phyloP scores from a whole-genome alignment of 306 rosid species.

The Astragalus membranaceus region DNA sequence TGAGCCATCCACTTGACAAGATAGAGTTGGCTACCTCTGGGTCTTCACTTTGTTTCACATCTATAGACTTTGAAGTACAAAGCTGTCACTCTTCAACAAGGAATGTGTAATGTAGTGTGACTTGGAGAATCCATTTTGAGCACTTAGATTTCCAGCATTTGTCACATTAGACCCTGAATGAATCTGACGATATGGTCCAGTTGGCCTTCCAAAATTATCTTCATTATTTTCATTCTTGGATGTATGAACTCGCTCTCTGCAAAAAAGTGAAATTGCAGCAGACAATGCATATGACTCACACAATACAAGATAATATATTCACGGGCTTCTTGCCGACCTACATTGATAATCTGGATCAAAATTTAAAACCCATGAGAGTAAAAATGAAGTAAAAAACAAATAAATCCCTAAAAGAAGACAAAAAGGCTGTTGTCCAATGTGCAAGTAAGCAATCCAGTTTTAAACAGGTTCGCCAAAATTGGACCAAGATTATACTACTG shows the following conservation, averaged over 20 bases:
- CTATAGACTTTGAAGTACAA: slow-evolving; percentile 86
- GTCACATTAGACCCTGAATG: slow-evolving; percentile 40
- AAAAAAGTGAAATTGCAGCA: slow-evolving; percentile 2
- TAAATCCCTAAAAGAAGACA: slow-evolving; percentile 5
- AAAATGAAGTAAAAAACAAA: not conserved
- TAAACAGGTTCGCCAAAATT: slow-evolving; percentile 2
- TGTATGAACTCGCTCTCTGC: slow-evolving; percentile 71
- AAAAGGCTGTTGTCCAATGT: not conserved
- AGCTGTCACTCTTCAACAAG: slow-evolving; percentile 93
- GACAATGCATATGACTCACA: not conserved
- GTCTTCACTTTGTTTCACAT: slow-evolving; percentile 35
- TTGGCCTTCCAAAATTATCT: slow-evolving; percentile 29
- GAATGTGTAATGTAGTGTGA: slow-evolving; percentile 46
- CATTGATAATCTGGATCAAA: too few relatives aligned
- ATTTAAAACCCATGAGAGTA: too few relatives aligned
- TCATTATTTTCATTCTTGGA: slow-evolving; percentile 51
- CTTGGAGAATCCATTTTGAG: slow-evolving; percentile 44
- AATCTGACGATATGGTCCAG: slow-evolving; percentile 43
- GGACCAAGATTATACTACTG: not conserved
- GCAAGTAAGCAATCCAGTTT: not conserved
- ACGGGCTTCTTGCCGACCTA: not conserved
- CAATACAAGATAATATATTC: not conserved
- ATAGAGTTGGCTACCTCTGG: slow-evolving; percentile 48
- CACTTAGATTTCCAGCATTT: slow-evolving; percentile 21
- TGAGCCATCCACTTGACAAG: not conserved